These are phyloP conservation scores for Halenospora varia DNA, from an alignment of 495 filamentous ascomycete genomes.

Conservation along the genomic window DNA sequence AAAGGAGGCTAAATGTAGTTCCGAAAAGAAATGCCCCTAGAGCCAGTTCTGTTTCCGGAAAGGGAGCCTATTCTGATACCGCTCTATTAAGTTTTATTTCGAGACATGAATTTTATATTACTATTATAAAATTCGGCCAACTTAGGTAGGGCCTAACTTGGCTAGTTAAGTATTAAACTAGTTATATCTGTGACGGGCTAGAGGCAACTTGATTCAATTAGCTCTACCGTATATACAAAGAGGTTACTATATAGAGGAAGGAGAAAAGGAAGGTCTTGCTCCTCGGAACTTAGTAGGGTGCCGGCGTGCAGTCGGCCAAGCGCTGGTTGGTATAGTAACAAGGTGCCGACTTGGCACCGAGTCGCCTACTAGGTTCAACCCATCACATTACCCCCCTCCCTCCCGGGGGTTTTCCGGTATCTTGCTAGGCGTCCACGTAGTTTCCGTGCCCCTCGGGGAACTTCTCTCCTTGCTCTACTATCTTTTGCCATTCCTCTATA, in stretches of 20 bases:
- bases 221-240: no score
- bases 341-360: no score
- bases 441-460: neutral
- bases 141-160: neutral
- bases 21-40: neutral
- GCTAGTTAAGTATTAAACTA: neutral
- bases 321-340: no score
- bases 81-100: neutral
- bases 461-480: neutral
- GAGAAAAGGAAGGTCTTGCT: no score
- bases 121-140: neutral
- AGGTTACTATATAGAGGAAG: no score
- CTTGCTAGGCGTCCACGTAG: slow-evolving; percentile 1
- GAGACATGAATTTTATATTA: neutral
- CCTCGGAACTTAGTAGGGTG: no score
- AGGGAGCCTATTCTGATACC: neutral
- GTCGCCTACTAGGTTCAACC: slow-evolving; percentile 8
- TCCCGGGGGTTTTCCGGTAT: slow-evolving; percentile 3
- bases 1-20: neutral
- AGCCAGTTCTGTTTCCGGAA: neutral
- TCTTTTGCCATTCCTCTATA: neutral
- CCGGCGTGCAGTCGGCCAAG: no score
- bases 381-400: slow-evolving; percentile 15
- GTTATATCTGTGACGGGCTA: no score
- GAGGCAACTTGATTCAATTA: no score